Evolutionary conservation across 805 yeast species (phyloP).

Genomic region (Barnettozyma sucrosica): DNA sequence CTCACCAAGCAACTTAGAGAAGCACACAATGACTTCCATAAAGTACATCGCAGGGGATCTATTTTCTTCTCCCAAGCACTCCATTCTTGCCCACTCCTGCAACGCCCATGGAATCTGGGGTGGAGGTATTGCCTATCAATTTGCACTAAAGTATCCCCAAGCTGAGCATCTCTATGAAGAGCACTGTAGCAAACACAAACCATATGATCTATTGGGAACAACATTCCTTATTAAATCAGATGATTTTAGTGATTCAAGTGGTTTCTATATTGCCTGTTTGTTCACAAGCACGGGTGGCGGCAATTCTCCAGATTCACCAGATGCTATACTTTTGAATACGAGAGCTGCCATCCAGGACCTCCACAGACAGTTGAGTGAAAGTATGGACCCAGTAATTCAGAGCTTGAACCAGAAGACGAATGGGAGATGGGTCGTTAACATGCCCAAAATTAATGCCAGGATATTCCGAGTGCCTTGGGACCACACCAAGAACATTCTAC

Average conservation of each 20-base stretch:
- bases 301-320: conserved; percentile 33
- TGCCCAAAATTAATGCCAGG: conserved; percentile 82
- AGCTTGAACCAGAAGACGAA: background rate
- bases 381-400: background rate
- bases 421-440: conserved; percentile 33
- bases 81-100: conserved; percentile 71
- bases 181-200: conserved; percentile 22
- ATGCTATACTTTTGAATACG: conserved; percentile 48
- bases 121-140: conserved; percentile 68
- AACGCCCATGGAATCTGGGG: conserved; percentile 81
- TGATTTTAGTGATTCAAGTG: conserved; percentile 21
- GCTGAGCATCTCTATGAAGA: conserved; percentile 44
- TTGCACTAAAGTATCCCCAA: conserved; percentile 48
- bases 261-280: conserved; percentile 47
- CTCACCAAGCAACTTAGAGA: background rate
- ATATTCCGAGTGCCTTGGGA: conserved; percentile 79
- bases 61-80: conserved; percentile 31
- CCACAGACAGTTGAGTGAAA: conserved; percentile 28
- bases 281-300: conserved; percentile 63
- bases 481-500: conserved; percentile 49
- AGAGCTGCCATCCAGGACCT: conserved; percentile 43
- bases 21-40: conserved; percentile 12
- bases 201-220: conserved; percentile 46
- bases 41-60: conserved; percentile 54
- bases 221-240: conserved; percentile 38